phyloP scores from a whole-genome alignment of 2,329 filamentous ascomycete genomes.

The Emmonsiellopsis sp. region DNA sequence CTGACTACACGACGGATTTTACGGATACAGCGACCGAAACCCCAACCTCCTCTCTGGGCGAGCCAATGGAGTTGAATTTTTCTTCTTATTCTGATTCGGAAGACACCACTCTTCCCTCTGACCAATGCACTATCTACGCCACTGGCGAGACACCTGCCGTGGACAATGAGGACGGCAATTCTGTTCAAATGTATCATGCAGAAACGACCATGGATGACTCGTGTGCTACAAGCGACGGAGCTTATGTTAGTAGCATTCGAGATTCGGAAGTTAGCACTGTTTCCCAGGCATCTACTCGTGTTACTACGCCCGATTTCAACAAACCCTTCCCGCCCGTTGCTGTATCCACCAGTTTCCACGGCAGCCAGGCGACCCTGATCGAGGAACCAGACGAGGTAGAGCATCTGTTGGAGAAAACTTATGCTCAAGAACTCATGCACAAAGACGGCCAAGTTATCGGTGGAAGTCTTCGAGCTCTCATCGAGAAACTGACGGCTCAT shows the following conservation, averaged over 20 bases:
- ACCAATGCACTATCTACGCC: slow-evolving; percentile 20
- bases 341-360: slow-evolving; percentile 57
- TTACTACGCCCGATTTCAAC: slow-evolving; percentile 69
- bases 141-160: slow-evolving; percentile 24
- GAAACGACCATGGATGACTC: slow-evolving; percentile 56
- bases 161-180: slow-evolving; percentile 22
- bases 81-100: slow-evolving; percentile 9
- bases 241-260: slow-evolving; percentile 60
- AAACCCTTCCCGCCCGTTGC: slow-evolving; percentile 50
- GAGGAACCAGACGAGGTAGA: slow-evolving; percentile 75
- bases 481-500: slow-evolving; percentile 90
- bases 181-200: slow-evolving; percentile 43
- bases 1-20: slow-evolving; percentile 14
- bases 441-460: slow-evolving; percentile 93
- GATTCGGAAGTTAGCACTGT: slow-evolving; percentile 72
- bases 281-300: slow-evolving; percentile 75
- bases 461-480: slow-evolving; percentile 76
- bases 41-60: slow-evolving; percentile 20
- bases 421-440: slow-evolving; percentile 83
- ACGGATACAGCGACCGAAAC: slow-evolving; percentile 26
- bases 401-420: slow-evolving; percentile 83
- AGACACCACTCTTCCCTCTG: slow-evolving; percentile 15
- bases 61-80: slow-evolving; percentile 7
- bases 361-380: slow-evolving; percentile 53
- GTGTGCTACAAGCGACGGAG: slow-evolving; percentile 68